phyloP scores from a whole-genome alignment of 2,329 filamentous ascomycete genomes.

The Neopestalotiopsis sp. region DNA sequence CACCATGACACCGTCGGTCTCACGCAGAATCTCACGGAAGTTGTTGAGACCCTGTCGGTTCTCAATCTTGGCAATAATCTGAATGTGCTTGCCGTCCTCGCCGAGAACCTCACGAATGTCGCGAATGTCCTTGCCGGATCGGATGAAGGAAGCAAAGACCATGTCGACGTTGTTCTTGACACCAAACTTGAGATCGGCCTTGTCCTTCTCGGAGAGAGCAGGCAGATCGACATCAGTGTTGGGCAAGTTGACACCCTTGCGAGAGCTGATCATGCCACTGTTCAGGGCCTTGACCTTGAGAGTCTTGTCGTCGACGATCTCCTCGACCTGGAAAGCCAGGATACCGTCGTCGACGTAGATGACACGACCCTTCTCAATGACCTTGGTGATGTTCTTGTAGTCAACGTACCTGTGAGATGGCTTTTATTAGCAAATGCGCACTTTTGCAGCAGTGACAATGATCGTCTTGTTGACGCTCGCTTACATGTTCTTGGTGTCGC shows the following conservation, averaged over 20 bases:
- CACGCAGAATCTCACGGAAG: constrained; percentile 94
- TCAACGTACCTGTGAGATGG: constrained; percentile 80
- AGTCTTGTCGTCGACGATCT: constrained; percentile 87
- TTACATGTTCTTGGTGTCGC: constrained; percentile 93
- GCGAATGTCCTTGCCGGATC: constrained; percentile 86
- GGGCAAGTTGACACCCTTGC: constrained; percentile 98
- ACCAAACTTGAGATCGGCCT: constrained; percentile 90
- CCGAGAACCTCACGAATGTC: constrained; percentile 92
- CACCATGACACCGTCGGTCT: constrained; percentile 99
- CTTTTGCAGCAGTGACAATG: background rate
- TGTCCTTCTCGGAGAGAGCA: constrained; percentile 97
- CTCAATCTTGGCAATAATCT: constrained; percentile 99
- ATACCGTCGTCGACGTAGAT: constrained; percentile 99
- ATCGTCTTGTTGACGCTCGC: constrained; percentile 34
- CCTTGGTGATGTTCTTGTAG: constrained; percentile 99
- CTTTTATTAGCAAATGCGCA: background rate
- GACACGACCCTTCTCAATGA: constrained; percentile 86
- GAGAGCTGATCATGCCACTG: constrained; percentile 98
- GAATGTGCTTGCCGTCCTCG: constrained; percentile 90
- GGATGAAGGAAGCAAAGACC: constrained; percentile 99
- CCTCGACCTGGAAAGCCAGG: constrained; percentile 91
- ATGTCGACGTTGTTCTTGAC: constrained; percentile 99
- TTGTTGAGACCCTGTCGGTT: constrained; percentile 99
- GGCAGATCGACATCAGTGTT: constrained; percentile 99
- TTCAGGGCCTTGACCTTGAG: constrained; percentile 87